Evolutionary conservation across 2,329 filamentous ascomycete species (phyloP).

Genomic region (Ophiostoma piceae): DNA sequence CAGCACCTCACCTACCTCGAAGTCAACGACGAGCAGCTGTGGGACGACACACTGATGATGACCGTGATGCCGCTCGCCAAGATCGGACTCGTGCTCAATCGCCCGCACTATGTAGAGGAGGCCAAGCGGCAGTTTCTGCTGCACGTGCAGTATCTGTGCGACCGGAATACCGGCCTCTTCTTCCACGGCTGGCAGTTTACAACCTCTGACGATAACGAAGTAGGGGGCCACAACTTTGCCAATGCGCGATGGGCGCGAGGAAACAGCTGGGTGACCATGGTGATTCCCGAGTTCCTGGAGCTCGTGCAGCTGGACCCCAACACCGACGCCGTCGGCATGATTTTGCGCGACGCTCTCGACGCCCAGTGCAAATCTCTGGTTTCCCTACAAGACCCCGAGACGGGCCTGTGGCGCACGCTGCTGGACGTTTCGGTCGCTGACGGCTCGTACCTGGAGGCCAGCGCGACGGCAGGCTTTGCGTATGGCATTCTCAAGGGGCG

Average conservation of each 20-base stretch:
- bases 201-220: neutral
- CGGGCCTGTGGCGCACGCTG: slow-evolving; percentile 69
- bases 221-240: slow-evolving; percentile 54
- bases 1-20: slow-evolving; percentile 70
- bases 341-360: slow-evolving; percentile 58
- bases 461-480: slow-evolving; percentile 74
- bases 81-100: slow-evolving; percentile 64
- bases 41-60: slow-evolving; percentile 89
- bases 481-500: slow-evolving; percentile 72
- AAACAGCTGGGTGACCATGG: slow-evolving; percentile 74
- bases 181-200: slow-evolving; percentile 77
- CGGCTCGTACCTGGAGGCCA: slow-evolving; percentile 70
- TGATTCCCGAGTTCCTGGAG: slow-evolving; percentile 76
- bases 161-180: slow-evolving; percentile 65
- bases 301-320: slow-evolving; percentile 54
- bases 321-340: slow-evolving; percentile 28
- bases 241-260: slow-evolving; percentile 54
- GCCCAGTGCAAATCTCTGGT: slow-evolving; percentile 64
- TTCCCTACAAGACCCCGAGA: slow-evolving; percentile 49
- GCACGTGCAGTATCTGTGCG: slow-evolving; percentile 74
- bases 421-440: slow-evolving; percentile 61
- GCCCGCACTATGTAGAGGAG: slow-evolving; percentile 70
- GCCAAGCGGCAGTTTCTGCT: slow-evolving; percentile 72
- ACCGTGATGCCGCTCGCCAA: slow-evolving; percentile 75
- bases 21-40: slow-evolving; percentile 68